Percentiles rank a stretch among this genome's conserved stretches.
Evolutionary conservation across 2,329 filamentous ascomycete genomes (phyloP).

Genomic region (Aspergillus puulaauensis): DNA sequence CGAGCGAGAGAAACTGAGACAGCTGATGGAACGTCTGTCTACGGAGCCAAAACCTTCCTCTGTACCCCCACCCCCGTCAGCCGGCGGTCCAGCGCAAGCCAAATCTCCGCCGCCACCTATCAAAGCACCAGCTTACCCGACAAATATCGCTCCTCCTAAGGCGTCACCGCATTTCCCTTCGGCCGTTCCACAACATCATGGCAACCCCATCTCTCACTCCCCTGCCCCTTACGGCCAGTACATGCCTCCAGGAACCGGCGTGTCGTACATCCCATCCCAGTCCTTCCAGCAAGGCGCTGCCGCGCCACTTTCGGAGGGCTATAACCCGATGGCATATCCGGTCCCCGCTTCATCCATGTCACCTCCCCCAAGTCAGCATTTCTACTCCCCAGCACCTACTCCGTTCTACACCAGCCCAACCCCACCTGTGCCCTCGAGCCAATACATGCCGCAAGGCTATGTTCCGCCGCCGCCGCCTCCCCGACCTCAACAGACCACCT

Average conservation of each 20-base stretch:
- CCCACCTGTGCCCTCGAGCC: conserved; percentile 38
- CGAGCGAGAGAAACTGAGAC: conserved; percentile 80
- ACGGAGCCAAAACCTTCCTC: conserved; percentile 59
- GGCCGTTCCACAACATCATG: conserved; percentile 25
- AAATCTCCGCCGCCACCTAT: conserved; percentile 38
- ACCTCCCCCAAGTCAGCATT: conserved; percentile 43
- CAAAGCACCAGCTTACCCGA: conserved; percentile 32
- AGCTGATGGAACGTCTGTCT: conserved; percentile 93
- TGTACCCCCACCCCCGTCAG: conserved; percentile 40
- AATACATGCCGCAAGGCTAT: conserved; percentile 61
- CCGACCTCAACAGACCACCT: conserved; percentile 55
- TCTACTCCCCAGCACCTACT: conserved; percentile 34
- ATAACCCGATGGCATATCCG: conserved; percentile 54
- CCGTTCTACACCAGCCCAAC: conserved; percentile 39
- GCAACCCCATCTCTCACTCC: conserved; percentile 33
- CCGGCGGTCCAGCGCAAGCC: conserved; percentile 45
- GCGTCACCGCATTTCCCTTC: conserved; percentile 38
- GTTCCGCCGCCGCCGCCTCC: conserved; percentile 67
- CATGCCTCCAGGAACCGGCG: conserved; percentile 23
- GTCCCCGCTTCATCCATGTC: conserved; percentile 40
- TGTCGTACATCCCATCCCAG: conserved; percentile 30
- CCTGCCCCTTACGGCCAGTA: conserved; percentile 39
- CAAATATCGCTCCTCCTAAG: conserved; percentile 41
- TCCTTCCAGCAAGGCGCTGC: conserved; percentile 44
- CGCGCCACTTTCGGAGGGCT: conserved; percentile 43